Evolutionary conservation across 768 basidiomycete genomes (phyloP), one percentile per base, ranked within the genome.

Genomic region (Galerina marginata): DNA sequence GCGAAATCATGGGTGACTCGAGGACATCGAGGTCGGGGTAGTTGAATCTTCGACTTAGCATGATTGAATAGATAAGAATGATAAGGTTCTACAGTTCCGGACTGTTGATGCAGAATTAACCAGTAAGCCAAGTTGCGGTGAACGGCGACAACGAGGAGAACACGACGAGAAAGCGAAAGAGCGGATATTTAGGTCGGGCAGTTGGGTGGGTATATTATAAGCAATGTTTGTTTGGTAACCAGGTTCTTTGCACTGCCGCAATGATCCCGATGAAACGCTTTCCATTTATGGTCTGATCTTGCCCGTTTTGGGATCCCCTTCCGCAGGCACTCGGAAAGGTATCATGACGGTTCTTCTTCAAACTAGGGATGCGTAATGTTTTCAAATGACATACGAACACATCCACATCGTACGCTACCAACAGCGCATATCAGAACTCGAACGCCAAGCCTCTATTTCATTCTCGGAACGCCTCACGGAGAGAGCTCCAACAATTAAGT

Each of bases 21-120:
- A 77, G 67, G 52, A 73, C 63, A 65, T 79, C 78, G 63, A 79
- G 73, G 66, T 79, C 77, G 37, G 74, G 70, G 56, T 73, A 69
- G 61, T 68, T 71, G 64, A 66, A 61, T 53, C 57, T 62, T 68
- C 61, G 67, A 65, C 69, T 69, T 54, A 65, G 65, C 75, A 75
- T 76, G 60, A 63, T 63, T 55, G 60, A 49, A 54, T 40, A 47
- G 45, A 58, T 52, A 62, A 52, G 63, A 57, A 45, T 50, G 54
- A 65, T 60, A 39, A 56, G 61, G 47, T 51, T 55, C 54, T 50
- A 68, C 71, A 75, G 70, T 72, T 61, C 69, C 71, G 68, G 68
- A 71, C 71, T 72, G 70, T 59, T 62, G 59, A 62, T 63, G 54
- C 40, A 44, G 58, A 44, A 54, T 55, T 36, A 37, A 44, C 52